Evolutionary conservation across 1,139 yeast genomes (phyloP).

Genomic region (Saccharomyces hybrid): DNA sequence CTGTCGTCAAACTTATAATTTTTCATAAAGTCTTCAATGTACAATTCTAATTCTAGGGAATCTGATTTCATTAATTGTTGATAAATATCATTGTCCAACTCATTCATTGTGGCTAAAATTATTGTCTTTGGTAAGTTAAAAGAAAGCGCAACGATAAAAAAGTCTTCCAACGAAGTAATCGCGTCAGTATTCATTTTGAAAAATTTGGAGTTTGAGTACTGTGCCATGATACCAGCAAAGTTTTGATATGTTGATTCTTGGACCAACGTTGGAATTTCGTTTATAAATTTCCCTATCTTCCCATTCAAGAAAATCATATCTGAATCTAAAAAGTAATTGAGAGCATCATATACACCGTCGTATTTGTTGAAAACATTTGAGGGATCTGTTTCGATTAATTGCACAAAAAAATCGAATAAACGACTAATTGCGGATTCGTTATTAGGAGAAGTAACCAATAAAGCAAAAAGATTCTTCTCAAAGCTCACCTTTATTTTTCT

Average conservation of each 20-base stretch:
- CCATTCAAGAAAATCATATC: slow-evolving; percentile 14
- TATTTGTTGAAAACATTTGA: slow-evolving; percentile 17
- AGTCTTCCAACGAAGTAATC: slow-evolving; percentile 28
- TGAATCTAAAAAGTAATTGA: slow-evolving; percentile 24
- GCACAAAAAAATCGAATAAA: slow-evolving; percentile 6
- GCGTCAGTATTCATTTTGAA: slow-evolving; percentile 17
- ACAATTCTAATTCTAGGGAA: slow-evolving; percentile 28
- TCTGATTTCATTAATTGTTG: slow-evolving; percentile 14
- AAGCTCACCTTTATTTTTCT: neutral
- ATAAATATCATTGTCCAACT: slow-evolving; percentile 14
- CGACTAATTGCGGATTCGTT: slow-evolving; percentile 8
- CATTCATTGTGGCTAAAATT: slow-evolving; percentile 18
- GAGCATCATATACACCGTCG: slow-evolving; percentile 25
- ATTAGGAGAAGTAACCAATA: slow-evolving; percentile 9
- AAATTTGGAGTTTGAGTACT: slow-evolving; percentile 27
- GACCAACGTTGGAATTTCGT: slow-evolving; percentile 30
- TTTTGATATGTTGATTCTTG: slow-evolving; percentile 24
- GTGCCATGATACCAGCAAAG: slow-evolving; percentile 27
- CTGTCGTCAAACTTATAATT: slow-evolving; percentile 24
- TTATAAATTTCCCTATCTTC: slow-evolving; percentile 29
- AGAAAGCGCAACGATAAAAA: slow-evolving; percentile 21
- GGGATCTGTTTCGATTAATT: slow-evolving; percentile 20
- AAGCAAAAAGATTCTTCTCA: slow-evolving; percentile 8
- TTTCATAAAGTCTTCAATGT: slow-evolving; percentile 29
- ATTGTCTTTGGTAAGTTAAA: slow-evolving; percentile 13